Percentiles rank a stretch among this genome's conserved stretches.
Conservation (phyloP, 139 green algal species). For the Chlorella sp. region DNA sequence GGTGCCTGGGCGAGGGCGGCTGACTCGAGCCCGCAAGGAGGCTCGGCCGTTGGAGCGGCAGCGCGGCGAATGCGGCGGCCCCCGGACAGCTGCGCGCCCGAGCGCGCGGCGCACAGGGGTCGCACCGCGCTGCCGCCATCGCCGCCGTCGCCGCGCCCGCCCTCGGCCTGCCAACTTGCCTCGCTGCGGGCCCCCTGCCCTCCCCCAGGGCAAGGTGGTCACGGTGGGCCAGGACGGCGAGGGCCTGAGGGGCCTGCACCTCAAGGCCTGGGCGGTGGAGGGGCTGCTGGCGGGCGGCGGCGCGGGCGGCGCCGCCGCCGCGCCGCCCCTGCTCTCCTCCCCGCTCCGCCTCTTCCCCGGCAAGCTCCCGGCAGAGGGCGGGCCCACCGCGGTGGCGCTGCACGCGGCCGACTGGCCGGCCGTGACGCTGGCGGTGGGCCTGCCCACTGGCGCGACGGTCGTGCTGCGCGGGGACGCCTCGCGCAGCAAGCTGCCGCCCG, state of each 20-base stretch:
- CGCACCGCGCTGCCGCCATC: neutral
- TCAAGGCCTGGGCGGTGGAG: slow-evolving; percentile 32
- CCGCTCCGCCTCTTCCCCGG: neutral
- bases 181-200: neutral
- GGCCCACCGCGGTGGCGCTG: neutral
- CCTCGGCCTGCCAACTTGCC: neutral
- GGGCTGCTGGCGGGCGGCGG: neutral
- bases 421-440: slow-evolving; percentile 26
- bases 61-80: too few species aligned
- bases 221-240: slow-evolving; percentile 28
- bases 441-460: slow-evolving; percentile 16
- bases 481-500: slow-evolving; percentile 17
- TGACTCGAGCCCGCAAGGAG: too few species aligned
- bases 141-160: neutral
- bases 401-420: slow-evolving; percentile 19
- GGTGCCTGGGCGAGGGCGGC: too few species aligned
- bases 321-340: slow-evolving; percentile 12
- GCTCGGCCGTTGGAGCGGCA: too few species aligned
- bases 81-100: neutral
- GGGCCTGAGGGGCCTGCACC: slow-evolving; percentile 3
- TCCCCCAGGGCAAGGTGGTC: slow-evolving; percentile 21
- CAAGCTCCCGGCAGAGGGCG: neutral
- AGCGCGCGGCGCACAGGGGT: neutral
- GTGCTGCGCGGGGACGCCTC: slow-evolving; percentile 25
- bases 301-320: neutral